Percentiles rank a stretch among this genome's conserved stretches.
phyloP scores from a whole-genome alignment of 2,329 filamentous ascomycete genomes.

The Neoarthrinium moseri region DNA sequence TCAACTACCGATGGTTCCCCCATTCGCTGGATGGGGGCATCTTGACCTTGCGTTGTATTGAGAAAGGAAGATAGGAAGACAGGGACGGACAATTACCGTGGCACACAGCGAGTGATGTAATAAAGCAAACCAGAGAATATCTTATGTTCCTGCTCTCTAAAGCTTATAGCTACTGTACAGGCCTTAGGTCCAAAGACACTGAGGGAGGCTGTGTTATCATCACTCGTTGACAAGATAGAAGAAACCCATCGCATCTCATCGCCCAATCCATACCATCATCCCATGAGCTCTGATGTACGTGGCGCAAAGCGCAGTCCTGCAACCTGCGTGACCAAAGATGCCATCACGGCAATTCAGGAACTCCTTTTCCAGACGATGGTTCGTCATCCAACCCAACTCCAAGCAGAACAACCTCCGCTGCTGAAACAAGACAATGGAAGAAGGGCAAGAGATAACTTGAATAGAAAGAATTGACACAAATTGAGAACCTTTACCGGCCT shows the following conservation, averaged over 20 bases:
- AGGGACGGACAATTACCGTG: no score
- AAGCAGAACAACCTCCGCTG: neutral
- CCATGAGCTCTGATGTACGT: neutral
- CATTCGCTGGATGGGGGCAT: no score
- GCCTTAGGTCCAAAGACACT: no score
- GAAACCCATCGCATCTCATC: neutral
- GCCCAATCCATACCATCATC: neutral
- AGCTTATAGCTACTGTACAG: neutral
- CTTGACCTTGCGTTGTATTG: no score
- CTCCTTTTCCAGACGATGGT: no score
- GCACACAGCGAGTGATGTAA: no score
- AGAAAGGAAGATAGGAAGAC: no score
- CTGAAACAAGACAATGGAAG: neutral
- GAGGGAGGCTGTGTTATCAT: no score
- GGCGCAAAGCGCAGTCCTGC: neutral
- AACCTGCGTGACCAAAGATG: no score
- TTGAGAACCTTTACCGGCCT: no score
- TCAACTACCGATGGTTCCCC: no score
- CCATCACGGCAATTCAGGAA: neutral
- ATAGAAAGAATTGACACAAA: neutral
- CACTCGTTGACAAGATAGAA: slow-evolving; percentile 1
- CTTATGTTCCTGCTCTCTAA: slow-evolving; percentile 1
- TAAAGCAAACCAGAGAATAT: neutral
- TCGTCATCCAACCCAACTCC: neutral
- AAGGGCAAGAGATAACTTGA: neutral